These are phyloP conservation scores for Quercus gilva DNA, from an alignment of 306 rosid species.

Conservation along the genomic window DNA sequence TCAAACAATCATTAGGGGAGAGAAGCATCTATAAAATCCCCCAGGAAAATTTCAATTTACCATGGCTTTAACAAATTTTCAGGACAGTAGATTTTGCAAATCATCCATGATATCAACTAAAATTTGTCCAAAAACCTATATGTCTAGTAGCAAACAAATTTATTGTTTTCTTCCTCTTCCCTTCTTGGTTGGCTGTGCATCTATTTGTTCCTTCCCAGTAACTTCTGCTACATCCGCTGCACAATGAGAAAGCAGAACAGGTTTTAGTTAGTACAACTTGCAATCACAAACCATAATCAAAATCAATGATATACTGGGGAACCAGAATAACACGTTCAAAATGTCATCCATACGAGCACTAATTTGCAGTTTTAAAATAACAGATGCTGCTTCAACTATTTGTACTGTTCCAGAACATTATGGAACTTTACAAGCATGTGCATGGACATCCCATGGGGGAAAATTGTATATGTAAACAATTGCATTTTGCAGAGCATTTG, in stretches of 20 bases:
- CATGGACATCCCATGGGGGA: neutral
- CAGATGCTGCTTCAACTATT: neutral
- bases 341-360: neutral
- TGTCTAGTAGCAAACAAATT: constrained; percentile 22
- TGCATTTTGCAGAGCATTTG: neutral
- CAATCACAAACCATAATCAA: neutral
- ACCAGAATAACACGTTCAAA: neutral
- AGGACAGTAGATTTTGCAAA: constrained; percentile 5
- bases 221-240: constrained; percentile 76
- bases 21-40: neutral
- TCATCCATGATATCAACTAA: constrained; percentile 16
- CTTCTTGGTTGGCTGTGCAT: constrained; percentile 69
- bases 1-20: neutral
- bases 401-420: neutral
- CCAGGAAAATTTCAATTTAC: constrained; percentile 5
- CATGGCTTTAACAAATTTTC: neutral
- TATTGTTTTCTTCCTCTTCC: constrained; percentile 88
- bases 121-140: constrained; percentile 18
- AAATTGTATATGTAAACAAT: neutral
- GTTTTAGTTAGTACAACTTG: constrained; percentile 5
- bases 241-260: constrained; percentile 19
- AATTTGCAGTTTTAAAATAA: neutral
- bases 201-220: constrained; percentile 74
- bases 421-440: neutral
- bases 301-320: neutral